Evolutionary conservation across 306 rosid genomes (phyloP), one percentile per base, ranked within the genome.

Genomic region (Pueraria montana): DNA sequence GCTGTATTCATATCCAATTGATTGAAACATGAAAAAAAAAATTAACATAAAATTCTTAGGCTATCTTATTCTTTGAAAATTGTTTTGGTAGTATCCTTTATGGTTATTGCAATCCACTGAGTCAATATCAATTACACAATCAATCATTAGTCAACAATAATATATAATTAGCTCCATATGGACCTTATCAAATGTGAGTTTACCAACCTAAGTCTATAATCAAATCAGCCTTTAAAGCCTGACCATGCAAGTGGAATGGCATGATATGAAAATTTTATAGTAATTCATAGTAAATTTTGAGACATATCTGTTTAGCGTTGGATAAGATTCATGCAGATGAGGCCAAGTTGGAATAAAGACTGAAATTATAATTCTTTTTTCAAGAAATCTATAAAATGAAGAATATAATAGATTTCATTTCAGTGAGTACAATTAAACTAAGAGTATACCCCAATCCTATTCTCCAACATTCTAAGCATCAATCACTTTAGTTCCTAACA

Each of bases 331-430:
- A 69, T 34, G 56, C 24, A 70, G n/a, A n/a, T 27, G 55, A 64
- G 50, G 11, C 46, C 48, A 56, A 40, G 42, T 53, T 21, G 63
- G 23, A 83, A 36, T 26, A 53, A 42, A 32, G 56, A 76, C 49
- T 16, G 26, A 74, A 42, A 46, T 13, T 48, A 14, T 53, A 72
- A 80, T 23, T n/a, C 48, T 50, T 43, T 8, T 27, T 21, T 84
- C 69, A 12, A 42, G 56, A 65, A 80, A 84, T 40, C 16, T 38
- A 80, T 27, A n/a, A 17, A 68, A 85, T 49, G 45, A 69, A 59
- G 34, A 68, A 49, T 11, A 49, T 49, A 58, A 23, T 20, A 23
- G 42, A 38, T 68, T 45, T 26, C 32, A 23, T 36, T 65, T 65
- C 14, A 32, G 52, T 8, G 8, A 12, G 38, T 13, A 23, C 4